Evolutionary conservation across 441 rosid genomes (phyloP), one percentile per base, ranked within the genome.

Genomic region (Adansonia rubrostipa): DNA sequence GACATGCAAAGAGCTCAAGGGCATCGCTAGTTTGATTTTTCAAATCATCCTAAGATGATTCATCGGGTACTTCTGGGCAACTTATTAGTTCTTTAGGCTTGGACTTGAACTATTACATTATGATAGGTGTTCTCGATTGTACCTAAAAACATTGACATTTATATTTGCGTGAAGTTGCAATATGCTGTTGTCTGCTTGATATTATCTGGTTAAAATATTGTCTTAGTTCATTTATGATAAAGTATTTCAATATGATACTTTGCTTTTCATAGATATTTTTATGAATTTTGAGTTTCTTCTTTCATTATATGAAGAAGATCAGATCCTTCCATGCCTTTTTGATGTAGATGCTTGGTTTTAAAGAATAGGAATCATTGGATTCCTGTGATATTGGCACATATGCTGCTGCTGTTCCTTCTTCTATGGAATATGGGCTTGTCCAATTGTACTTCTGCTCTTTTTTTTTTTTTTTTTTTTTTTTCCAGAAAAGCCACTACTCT

Each of bases 1-100:
- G 93, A 92, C 80, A 79, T 82, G 82, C 94, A 89, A 74, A 89
- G 90, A 79, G 84, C 89, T 77, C 96, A 89, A 79, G 94, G 97
- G 60, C 97, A 87, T 83, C 76, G 88, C 84, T 93, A 90, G 86
- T 82, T 74, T 63, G 75, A 61, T 76, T 77, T 50, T 71, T 72
- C 80, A 45, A 64, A 70, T 66, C 75, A 75, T 76, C 74, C 71
- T 77, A 78, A 79, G 82, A 82, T 80, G 60, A 82, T 78, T 69
- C 71, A 81, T 73, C 77, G 63, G 83, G 88, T 85, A 83, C 76
- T 83, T 83, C 71, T 77, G 78, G 84, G 85, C 84, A 80, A 76
- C 86, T 84, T 78, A 45, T 71, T 77, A 68, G 82, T 76, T 78
- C 68, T 44, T 53, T 84, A 65, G 80, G 63, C 67, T 77, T 74